These are phyloP conservation scores for Puccinia horiana DNA, from an alignment of 1,284 basidiomycete species.

Conservation along the genomic window DNA sequence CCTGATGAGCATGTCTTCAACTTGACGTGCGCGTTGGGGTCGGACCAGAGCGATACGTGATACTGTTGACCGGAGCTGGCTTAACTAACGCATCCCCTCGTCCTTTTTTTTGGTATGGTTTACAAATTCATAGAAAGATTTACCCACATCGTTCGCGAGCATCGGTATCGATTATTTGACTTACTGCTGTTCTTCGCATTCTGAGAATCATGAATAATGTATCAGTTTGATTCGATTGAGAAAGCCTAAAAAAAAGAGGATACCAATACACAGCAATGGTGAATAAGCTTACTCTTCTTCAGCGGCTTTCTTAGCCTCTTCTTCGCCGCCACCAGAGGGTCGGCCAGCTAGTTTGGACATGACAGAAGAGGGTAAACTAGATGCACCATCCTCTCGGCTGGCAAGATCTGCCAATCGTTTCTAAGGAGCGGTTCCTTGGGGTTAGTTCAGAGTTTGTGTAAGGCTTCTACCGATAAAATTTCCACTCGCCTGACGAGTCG, in stretches of 20 bases:
- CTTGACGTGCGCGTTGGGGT: conserved; percentile 79
- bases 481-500: conserved; percentile 56
- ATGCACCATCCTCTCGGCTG: not conserved
- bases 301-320: conserved; percentile 57
- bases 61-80: conserved; percentile 62
- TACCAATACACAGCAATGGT: too few species aligned
- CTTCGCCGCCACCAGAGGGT: conserved; percentile 65
- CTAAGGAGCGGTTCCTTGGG: not conserved
- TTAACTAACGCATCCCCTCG: conserved; percentile 18
- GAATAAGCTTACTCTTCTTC: conserved; percentile 64
- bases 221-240: not conserved
- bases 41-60: conserved; percentile 91
- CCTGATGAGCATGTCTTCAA: conserved; percentile 78
- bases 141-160: conserved; percentile 48
- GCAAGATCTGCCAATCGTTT: conserved; percentile 46
- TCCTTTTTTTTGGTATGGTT: not conserved
- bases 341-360: conserved; percentile 56
- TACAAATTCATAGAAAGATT: conserved; percentile 19
- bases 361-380: conserved; percentile 32
- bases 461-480: conserved; percentile 39
- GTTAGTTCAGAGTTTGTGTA: not conserved
- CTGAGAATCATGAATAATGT: not conserved
- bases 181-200: conserved; percentile 45
- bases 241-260: conserved; percentile 63
- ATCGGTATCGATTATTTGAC: conserved; percentile 46